A percentile compares a stretch with the other conserved stretches of the same genome.
Conservation (phyloP, 352 stramenopile species). For the Pythium brassicae region DNA sequence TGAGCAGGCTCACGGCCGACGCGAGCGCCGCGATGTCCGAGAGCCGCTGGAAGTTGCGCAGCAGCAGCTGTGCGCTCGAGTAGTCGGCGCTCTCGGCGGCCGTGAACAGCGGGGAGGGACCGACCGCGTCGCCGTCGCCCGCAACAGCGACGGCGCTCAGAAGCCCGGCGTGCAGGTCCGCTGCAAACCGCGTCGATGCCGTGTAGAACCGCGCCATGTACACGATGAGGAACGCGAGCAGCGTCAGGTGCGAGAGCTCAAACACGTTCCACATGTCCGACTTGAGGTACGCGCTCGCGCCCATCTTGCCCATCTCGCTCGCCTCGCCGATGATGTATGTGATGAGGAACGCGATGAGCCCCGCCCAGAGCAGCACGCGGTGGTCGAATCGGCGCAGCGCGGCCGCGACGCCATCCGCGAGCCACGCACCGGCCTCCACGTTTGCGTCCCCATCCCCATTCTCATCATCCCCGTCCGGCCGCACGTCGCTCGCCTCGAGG, state of each 20-base stretch:
- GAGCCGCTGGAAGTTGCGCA: slow-evolving; percentile 68
- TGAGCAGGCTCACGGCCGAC: slow-evolving; percentile 77
- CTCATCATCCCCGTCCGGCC: no score
- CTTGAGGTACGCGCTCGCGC: slow-evolving; percentile 60
- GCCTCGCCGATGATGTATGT: slow-evolving; percentile 80
- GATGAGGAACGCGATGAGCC: slow-evolving; percentile 63
- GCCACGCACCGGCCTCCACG: no score
- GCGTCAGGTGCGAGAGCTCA: slow-evolving; percentile 69
- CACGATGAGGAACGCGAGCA: slow-evolving; percentile 56
- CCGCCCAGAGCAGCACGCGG: slow-evolving; percentile 64
- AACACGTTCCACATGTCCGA: slow-evolving; percentile 89
- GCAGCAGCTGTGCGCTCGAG: slow-evolving; percentile 50
- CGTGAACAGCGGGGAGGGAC: no score
- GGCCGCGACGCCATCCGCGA: slow-evolving; percentile 7
- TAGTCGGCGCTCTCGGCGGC: slow-evolving; percentile 55
- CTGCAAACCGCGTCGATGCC: slow-evolving; percentile 43
- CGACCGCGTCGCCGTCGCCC: no score
- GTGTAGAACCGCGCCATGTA: slow-evolving; percentile 70
- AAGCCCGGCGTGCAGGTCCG: slow-evolving; percentile 33
- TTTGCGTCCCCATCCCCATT: no score
- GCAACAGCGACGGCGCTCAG: slow-evolving; percentile 24
- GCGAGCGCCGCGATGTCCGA: slow-evolving; percentile 71
- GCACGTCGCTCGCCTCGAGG: slow-evolving; percentile 55
- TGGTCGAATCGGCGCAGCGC: slow-evolving; percentile 40
- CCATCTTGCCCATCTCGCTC: slow-evolving; percentile 79